phyloP scores from a whole-genome alignment of 441 rosid genomes.

The Francoa sonchifolia region DNA sequence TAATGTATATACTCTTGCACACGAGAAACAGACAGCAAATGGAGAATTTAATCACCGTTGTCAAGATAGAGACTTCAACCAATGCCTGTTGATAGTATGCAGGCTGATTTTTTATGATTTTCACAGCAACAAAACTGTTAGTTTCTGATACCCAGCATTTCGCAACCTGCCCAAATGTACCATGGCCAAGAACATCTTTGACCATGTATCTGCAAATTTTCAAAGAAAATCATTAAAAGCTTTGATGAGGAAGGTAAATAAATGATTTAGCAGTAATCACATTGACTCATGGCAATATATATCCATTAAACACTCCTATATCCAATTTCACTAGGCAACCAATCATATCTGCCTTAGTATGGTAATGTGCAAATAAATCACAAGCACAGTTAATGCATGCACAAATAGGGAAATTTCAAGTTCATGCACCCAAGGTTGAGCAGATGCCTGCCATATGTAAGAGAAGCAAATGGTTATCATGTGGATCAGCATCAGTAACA shows the following conservation, averaged over 20 bases:
- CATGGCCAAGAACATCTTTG: slow-evolving; percentile 99
- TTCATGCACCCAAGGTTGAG: too few species aligned
- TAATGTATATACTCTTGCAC: too few species aligned
- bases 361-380: too few species aligned
- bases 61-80: slow-evolving; percentile 97
- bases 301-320: too few species aligned
- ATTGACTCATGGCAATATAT: too few species aligned
- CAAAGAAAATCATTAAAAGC: neutral
- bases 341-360: too few species aligned
- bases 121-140: slow-evolving; percentile 73
- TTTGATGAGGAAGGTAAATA: neutral
- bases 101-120: slow-evolving; percentile 94
- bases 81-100: slow-evolving; percentile 98
- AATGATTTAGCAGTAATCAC: neutral
- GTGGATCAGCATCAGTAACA: too few species aligned
- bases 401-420: too few species aligned
- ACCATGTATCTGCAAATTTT: slow-evolving; percentile 67
- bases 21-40: slow-evolving; percentile 9
- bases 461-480: too few species aligned
- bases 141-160: slow-evolving; percentile 89
- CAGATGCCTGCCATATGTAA: too few species aligned
- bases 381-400: too few species aligned
- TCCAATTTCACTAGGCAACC: too few species aligned
- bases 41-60: slow-evolving; percentile 70
- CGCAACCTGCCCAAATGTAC: slow-evolving; percentile 99